phyloP scores from a whole-genome alignment of 805 yeast species.

The Grigorovia yakushimaensis region DNA sequence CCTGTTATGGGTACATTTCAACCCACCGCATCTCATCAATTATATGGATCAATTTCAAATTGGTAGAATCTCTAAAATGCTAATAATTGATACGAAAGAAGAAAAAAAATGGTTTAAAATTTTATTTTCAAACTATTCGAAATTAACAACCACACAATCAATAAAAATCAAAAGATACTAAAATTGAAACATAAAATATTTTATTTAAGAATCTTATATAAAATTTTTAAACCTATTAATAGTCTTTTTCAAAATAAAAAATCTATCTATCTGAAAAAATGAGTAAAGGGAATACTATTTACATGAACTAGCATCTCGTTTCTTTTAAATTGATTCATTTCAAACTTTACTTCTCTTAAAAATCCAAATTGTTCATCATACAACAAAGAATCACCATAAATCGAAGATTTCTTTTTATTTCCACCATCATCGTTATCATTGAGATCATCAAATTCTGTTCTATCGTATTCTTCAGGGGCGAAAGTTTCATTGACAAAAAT shows the following conservation, averaged over 20 bases:
- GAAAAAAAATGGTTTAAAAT: too few relatives aligned
- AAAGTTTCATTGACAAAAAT: conserved; percentile 24
- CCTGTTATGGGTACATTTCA: too few relatives aligned
- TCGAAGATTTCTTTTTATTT: conserved; percentile 1
- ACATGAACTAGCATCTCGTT: conserved; percentile 63
- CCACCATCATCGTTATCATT: conserved; percentile 1
- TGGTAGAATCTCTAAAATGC: too few relatives aligned
- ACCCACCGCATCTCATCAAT: too few relatives aligned
- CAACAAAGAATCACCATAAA: conserved; percentile 2
- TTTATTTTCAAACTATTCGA: too few relatives aligned
- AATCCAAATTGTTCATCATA: conserved; percentile 10
- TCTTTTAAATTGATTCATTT: conserved; percentile 55
- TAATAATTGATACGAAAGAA: too few relatives aligned
- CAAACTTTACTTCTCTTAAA: conserved; percentile 40
- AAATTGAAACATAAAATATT: too few relatives aligned
- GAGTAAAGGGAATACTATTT: conserved; percentile 51
- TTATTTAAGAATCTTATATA: not conserved
- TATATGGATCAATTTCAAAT: too few relatives aligned
- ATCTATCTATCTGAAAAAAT: conserved; percentile 35
- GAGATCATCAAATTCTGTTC: conserved; percentile 15
- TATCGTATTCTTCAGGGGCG: conserved; percentile 21
- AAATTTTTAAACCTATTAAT: not conserved
- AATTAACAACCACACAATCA: too few relatives aligned
- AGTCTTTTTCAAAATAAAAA: not conserved
- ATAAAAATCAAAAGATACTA: too few relatives aligned